Conservation (phyloP, 768 basidiomycete species). For the Suillus plorans region DNA sequence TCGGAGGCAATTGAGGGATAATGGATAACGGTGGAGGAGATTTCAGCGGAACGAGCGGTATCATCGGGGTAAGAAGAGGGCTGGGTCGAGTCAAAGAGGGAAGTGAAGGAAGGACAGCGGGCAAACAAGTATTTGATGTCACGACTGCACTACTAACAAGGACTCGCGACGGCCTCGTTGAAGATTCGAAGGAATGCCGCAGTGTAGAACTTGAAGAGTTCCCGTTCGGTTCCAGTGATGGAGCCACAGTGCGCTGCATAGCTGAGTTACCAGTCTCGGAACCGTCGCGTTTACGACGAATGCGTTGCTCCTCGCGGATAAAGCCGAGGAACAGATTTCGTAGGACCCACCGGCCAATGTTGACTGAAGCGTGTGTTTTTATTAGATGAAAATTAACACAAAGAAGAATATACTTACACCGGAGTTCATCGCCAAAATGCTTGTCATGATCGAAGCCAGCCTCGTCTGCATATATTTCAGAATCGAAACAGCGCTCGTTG, state of each 20-base stretch:
- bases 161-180: conserved; percentile 23
- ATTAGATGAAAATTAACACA: conserved; percentile 10
- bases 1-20: conserved; percentile 46
- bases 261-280: conserved; percentile 19
- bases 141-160: conserved; percentile 47
- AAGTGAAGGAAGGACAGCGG: conserved; percentile 55
- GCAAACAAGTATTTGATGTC: conserved; percentile 63
- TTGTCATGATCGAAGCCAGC: conserved; percentile 65
- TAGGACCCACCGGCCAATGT: conserved; percentile 89
- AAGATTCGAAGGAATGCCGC: conserved; percentile 30
- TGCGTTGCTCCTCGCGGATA: conserved; percentile 65
- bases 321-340: conserved; percentile 83
- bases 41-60: conserved; percentile 42
- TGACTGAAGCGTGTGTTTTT: conserved; percentile 51
- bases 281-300: conserved; percentile 34
- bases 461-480: conserved; percentile 94
- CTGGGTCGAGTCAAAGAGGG: conserved; percentile 45
- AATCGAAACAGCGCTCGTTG: conserved; percentile 87
- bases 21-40: conserved; percentile 29
- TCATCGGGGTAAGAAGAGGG: conserved; percentile 60
- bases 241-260: conserved; percentile 23
- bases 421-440: conserved; percentile 72
- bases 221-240: conserved; percentile 28
- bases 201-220: conserved; percentile 18
- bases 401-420: conserved; percentile 53